Conservation (phyloP, 2,329 filamentous ascomycete genomes). For the Rutstroemia sp. region DNA sequence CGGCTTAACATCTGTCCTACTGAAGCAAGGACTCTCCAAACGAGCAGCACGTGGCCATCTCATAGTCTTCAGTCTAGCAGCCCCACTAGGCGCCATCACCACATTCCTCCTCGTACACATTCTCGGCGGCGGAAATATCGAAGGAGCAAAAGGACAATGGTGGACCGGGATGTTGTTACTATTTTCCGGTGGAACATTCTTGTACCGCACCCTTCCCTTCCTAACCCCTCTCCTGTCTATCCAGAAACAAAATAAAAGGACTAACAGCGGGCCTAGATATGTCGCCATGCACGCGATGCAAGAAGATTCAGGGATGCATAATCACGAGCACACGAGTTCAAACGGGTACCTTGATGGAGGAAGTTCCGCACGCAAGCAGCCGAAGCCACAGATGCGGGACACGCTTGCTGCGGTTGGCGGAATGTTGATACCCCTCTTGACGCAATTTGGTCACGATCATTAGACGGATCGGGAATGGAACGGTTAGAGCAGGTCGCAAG, state of each 20-base stretch:
- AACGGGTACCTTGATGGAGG: constrained; percentile 49
- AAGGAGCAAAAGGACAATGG: constrained; percentile 56
- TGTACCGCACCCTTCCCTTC: constrained; percentile 51
- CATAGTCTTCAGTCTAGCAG: constrained; percentile 84
- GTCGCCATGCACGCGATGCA: constrained; percentile 99
- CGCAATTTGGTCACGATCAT: constrained; percentile 72
- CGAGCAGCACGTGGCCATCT: constrained; percentile 77
- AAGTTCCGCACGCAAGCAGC: constrained; percentile 41
- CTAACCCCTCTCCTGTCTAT: neutral
- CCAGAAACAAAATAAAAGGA: neutral
- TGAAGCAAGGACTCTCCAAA: constrained; percentile 88
- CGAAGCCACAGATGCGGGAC: constrained; percentile 56
- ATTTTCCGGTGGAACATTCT: constrained; percentile 93
- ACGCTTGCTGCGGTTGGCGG: constrained; percentile 64
- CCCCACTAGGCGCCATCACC: constrained; percentile 73
- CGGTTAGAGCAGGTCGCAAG: too few relatives aligned
- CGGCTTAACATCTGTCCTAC: constrained; percentile 79
- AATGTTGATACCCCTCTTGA: constrained; percentile 71
- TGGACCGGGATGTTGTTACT: constrained; percentile 87
- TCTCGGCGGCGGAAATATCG: constrained; percentile 54
- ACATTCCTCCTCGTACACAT: constrained; percentile 78
- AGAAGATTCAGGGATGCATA: constrained; percentile 48
- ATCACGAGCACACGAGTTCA: constrained; percentile 33
- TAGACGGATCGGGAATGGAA: constrained; percentile 4
- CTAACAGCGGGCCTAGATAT: constrained; percentile 51